Evolutionary conservation across 768 basidiomycete genomes (phyloP).

Genomic region (Scleroderma bovista): DNA sequence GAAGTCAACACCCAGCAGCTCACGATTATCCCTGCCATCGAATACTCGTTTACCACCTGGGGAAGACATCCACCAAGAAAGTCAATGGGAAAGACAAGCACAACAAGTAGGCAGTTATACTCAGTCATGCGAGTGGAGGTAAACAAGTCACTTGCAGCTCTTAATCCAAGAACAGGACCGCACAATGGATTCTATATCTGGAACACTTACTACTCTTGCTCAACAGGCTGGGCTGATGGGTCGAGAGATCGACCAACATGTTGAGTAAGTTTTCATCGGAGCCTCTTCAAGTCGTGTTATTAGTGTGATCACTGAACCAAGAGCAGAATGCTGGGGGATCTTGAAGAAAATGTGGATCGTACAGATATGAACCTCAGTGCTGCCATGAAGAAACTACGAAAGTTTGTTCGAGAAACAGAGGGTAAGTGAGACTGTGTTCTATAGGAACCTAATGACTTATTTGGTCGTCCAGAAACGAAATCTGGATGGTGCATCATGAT

Average conservation of each 20-base stretch:
- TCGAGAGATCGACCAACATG: slow-evolving; percentile 85
- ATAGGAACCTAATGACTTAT: no score
- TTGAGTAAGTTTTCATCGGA: slow-evolving; percentile 54
- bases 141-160: slow-evolving; percentile 44
- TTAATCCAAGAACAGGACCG: slow-evolving; percentile 87
- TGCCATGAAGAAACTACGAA: slow-evolving; percentile 66
- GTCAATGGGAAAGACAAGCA: slow-evolving; percentile 80
- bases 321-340: slow-evolving; percentile 71
- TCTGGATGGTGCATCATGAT: slow-evolving; percentile 89
- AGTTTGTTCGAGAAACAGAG: slow-evolving; percentile 83
- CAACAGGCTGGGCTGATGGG: slow-evolving; percentile 96
- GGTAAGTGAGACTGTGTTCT: slow-evolving; percentile 33
- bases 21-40: slow-evolving; percentile 10
- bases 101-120: slow-evolving; percentile 54
- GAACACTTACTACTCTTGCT: slow-evolving; percentile 76
- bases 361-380: slow-evolving; percentile 60
- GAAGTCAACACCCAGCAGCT: slow-evolving; percentile 12
- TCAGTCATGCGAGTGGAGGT: background rate
- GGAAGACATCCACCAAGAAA: slow-evolving; percentile 56
- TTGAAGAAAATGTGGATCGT: slow-evolving; percentile 66
- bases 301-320: background rate
- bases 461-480: slow-evolving; percentile 54
- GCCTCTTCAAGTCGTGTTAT: background rate
- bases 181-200: slow-evolving; percentile 82
- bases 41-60: slow-evolving; percentile 8